A percentile compares a stretch with the other conserved stretches of the same genome.
Conservation (phyloP, 257 asterid species). For the Scutellaria baicalensis region DNA sequence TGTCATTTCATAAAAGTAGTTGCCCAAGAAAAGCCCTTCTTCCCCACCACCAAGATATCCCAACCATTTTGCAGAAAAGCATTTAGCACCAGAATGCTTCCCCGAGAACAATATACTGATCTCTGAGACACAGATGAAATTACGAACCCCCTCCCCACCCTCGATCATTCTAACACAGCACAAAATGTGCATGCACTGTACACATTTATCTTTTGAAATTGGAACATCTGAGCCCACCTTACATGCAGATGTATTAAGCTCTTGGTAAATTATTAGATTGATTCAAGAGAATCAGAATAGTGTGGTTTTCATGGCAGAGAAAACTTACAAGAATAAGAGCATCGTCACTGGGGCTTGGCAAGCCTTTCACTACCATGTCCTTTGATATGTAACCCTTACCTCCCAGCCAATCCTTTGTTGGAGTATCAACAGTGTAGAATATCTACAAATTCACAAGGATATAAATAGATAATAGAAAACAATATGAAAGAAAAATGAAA, state of each 20-base stretch:
- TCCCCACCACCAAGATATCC: too few relatives aligned
- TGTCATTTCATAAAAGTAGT: too few relatives aligned
- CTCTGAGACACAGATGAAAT: too few relatives aligned
- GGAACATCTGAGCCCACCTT: background rate
- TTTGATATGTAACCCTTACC: conserved; percentile 78
- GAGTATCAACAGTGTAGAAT: conserved; percentile 87
- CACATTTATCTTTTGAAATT: background rate
- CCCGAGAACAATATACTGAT: too few relatives aligned
- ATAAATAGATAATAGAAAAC: background rate
- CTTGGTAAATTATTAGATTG: background rate
- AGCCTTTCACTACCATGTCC: conserved; percentile 82
- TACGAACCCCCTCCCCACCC: too few relatives aligned
- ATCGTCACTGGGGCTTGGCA: conserved; percentile 82
- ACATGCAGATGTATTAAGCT: background rate
- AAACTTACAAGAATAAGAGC: conserved; percentile 76
- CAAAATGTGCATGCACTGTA: background rate
- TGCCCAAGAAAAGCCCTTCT: too few relatives aligned
- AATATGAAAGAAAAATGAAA: background rate
- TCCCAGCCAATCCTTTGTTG: conserved; percentile 82
- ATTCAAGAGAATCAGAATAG: background rate
- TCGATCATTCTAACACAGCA: too few relatives aligned
- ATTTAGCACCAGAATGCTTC: too few relatives aligned
- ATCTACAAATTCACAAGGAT: conserved; percentile 35
- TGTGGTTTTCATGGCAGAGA: conserved; percentile 11
- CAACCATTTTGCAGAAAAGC: too few relatives aligned